A percentile compares a stretch with the other conserved stretches of the same genome.
Conservation (phyloP, 352 stramenopile genomes). For the Phytophthora sansomeana region DNA sequence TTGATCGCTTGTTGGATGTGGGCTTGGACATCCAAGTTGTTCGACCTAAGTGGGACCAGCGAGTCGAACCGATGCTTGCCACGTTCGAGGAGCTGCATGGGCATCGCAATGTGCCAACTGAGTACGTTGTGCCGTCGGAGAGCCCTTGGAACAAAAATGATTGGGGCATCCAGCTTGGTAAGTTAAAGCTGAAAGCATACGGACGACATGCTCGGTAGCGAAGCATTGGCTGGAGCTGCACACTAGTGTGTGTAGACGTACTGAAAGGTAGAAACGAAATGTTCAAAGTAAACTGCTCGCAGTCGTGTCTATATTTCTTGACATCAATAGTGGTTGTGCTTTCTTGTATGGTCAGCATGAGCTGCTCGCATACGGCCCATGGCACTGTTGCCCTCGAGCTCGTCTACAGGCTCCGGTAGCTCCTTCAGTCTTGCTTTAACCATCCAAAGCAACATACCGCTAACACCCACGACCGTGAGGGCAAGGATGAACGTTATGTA, state of each 20-base stretch:
- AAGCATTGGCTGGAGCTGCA: not conserved
- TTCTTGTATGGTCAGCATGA: slow-evolving; percentile 29
- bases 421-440: slow-evolving; percentile 69
- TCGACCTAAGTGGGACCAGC: slow-evolving; percentile 11
- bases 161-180: slow-evolving; percentile 26
- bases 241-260: no score
- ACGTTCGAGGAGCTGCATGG: slow-evolving; percentile 22
- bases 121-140: slow-evolving; percentile 24
- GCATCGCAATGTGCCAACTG: slow-evolving; percentile 12
- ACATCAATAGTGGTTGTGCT: slow-evolving; percentile 38
- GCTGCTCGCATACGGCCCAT: slow-evolving; percentile 40
- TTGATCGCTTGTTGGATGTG: slow-evolving; percentile 8
- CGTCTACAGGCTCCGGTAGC: slow-evolving; percentile 47
- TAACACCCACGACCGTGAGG: slow-evolving; percentile 73
- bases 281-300: slow-evolving; percentile 9
- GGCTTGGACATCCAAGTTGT: slow-evolving; percentile 9
- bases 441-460: slow-evolving; percentile 75
- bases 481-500: slow-evolving; percentile 85
- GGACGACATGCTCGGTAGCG: no score
- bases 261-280: not conserved
- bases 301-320: slow-evolving; percentile 27
- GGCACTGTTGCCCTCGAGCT: slow-evolving; percentile 42
- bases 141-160: slow-evolving; percentile 14
- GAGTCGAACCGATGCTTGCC: slow-evolving; percentile 21
- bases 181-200: slow-evolving; percentile 9